Conservation (phyloP, 768 basidiomycete genomes). For the Mycena kentingensis region DNA sequence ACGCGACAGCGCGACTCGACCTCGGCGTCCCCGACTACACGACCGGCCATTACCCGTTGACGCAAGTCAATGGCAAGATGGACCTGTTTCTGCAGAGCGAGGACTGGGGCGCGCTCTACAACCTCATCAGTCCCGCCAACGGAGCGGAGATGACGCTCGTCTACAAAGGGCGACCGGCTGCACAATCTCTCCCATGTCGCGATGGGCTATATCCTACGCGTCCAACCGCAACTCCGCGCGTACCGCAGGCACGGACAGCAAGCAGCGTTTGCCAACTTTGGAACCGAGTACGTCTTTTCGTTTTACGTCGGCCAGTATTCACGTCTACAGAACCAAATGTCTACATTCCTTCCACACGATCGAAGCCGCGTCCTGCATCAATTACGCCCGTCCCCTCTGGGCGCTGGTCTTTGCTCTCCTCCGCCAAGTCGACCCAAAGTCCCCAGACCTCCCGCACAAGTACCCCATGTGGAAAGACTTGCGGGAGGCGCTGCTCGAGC, state of each 20-base stretch:
- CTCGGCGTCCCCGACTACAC: neutral
- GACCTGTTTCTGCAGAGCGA: neutral
- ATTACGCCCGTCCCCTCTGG: slow-evolving; percentile 9
- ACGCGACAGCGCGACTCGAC: too few species aligned
- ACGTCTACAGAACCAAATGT: neutral
- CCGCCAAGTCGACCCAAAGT: neutral
- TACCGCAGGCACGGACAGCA: neutral
- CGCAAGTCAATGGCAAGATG: neutral
- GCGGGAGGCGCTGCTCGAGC: neutral
- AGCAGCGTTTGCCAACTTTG: neutral
- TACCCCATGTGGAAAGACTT: neutral
- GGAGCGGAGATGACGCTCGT: neutral
- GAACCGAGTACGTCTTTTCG: neutral
- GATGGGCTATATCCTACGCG: neutral
- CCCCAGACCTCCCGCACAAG: neutral
- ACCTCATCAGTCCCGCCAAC: neutral
- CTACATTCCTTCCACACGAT: neutral
- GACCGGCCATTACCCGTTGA: too few species aligned
- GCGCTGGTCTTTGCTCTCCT: slow-evolving; percentile 9
- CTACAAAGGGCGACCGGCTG: neutral
- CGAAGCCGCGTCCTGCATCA: neutral
- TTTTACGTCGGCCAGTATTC: neutral
- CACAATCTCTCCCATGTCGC: neutral
- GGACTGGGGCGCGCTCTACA: neutral
- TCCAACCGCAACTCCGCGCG: neutral